Percentiles rank a stretch among this genome's conserved stretches.
These are phyloP conservation scores for Atalantia buxifolia DNA, from an alignment of 345 rosid genomes.

Conservation along the genomic window DNA sequence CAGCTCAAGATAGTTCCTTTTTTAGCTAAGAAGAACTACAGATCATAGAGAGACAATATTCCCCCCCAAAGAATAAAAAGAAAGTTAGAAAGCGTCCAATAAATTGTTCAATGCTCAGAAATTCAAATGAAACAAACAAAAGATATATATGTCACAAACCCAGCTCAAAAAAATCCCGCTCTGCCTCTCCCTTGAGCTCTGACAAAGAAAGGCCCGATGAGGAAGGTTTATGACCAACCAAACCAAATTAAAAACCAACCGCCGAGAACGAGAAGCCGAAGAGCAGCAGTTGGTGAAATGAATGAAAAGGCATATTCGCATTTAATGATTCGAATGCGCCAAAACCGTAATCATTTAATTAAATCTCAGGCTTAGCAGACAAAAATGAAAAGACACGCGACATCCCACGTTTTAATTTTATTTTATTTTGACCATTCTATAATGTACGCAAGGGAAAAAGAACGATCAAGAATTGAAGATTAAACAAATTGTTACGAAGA, in stretches of 20 bases:
- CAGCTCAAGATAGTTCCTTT: neutral
- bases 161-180: neutral
- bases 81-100: slow-evolving; percentile 1
- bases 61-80: neutral
- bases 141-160: neutral
- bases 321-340: slow-evolving; percentile 19
- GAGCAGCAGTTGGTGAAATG: slow-evolving; percentile 11
- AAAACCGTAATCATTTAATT: neutral
- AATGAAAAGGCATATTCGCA: slow-evolving; percentile 27
- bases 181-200: neutral
- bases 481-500: neutral
- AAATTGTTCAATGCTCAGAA: neutral
- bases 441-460: neutral
- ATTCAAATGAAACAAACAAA: slow-evolving; percentile 5
- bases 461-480: neutral
- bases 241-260: slow-evolving; percentile 12
- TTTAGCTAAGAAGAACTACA: slow-evolving; percentile 10
- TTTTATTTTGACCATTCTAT: neutral
- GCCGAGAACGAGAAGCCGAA: neutral
- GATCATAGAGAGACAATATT: neutral
- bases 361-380: neutral
- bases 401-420: neutral
- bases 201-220: slow-evolving; percentile 6
- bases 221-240: slow-evolving; percentile 4
- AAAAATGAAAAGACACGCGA: neutral